Conservation (phyloP, 225 moss, liverwort and hornwort species). For the Sphagnum contortum region DNA sequence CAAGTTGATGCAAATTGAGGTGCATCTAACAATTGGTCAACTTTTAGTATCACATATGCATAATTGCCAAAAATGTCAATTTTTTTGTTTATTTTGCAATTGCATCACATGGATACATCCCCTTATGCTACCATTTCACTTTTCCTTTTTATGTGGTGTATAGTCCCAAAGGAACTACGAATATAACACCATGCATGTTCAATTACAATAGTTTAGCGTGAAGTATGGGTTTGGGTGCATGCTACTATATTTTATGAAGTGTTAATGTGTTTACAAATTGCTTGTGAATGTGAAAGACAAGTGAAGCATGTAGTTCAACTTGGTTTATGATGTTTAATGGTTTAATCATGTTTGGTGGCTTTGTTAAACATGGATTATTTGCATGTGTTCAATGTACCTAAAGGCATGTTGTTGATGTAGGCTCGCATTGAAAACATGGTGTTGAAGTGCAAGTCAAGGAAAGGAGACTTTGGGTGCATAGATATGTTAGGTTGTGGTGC, state of each 20-base stretch:
- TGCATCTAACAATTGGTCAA: too few species aligned
- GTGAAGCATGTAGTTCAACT: conserved; percentile 16
- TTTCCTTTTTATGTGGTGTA: conserved; percentile 21
- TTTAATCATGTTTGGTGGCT: background rate
- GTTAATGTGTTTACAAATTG: conserved; percentile 40
- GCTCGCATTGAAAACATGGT: conserved; percentile 8
- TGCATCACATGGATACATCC: conserved; percentile 51
- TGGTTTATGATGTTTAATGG: background rate
- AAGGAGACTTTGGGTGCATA: conserved; percentile 60
- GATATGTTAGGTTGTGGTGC: conserved; percentile 68
- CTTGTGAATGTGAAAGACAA: conserved; percentile 67
- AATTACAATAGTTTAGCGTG: conserved; percentile 27
- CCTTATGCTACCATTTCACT: conserved; percentile 33
- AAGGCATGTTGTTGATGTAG: too few species aligned
- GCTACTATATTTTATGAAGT: conserved; percentile 66
- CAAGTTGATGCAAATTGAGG: too few species aligned
- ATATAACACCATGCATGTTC: background rate
- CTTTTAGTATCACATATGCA: too few species aligned
- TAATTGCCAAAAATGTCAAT: too few species aligned
- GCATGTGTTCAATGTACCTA: too few species aligned
- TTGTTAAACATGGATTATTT: too few species aligned
- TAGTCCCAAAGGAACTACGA: conserved; percentile 8
- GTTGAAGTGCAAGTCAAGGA: conserved; percentile 67
- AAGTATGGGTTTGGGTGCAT: conserved; percentile 95
- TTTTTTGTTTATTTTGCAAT: conserved; percentile 22